phyloP scores from a whole-genome alignment of 2,329 filamentous ascomycete genomes.

The Neurospora sp. region DNA sequence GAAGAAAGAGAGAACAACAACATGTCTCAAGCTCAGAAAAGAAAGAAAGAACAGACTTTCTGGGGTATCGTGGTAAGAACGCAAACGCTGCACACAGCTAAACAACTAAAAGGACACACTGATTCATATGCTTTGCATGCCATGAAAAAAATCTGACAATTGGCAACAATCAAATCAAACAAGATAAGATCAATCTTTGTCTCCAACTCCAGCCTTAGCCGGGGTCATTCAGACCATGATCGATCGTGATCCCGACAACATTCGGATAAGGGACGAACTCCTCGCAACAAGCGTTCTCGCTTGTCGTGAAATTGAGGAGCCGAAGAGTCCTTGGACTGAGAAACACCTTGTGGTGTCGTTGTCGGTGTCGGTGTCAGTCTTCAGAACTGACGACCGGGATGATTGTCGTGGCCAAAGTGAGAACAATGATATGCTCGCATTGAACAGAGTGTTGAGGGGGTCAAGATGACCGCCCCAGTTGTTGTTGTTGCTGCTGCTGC shows the following conservation, averaged over 20 bases:
- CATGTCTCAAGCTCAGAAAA: not conserved
- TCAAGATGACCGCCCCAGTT: conserved; percentile 7
- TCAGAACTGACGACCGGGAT: not conserved
- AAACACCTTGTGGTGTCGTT: not conserved
- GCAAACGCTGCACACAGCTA: not conserved
- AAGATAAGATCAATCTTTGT: not conserved
- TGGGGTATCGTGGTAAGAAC: not conserved
- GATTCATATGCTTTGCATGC: not conserved
- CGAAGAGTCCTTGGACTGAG: not conserved
- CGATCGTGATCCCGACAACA: not conserved
- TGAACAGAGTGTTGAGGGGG: conserved; percentile 11
- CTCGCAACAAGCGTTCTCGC: not conserved
- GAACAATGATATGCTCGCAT: conserved; percentile 11
- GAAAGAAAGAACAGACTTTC: not conserved
- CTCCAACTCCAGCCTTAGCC: not conserved
- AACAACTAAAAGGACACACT: not conserved
- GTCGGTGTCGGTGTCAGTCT: not conserved
- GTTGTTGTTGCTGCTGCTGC: not conserved
- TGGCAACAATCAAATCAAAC: not conserved
- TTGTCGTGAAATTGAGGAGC: not conserved
- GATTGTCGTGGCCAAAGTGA: conserved; percentile 1
- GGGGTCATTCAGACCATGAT: not conserved
- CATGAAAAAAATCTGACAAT: not conserved
- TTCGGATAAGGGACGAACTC: not conserved
- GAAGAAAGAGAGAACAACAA: not conserved